phyloP scores from a whole-genome alignment of 106 monocot species.

The Hemerocallis citrina region DNA sequence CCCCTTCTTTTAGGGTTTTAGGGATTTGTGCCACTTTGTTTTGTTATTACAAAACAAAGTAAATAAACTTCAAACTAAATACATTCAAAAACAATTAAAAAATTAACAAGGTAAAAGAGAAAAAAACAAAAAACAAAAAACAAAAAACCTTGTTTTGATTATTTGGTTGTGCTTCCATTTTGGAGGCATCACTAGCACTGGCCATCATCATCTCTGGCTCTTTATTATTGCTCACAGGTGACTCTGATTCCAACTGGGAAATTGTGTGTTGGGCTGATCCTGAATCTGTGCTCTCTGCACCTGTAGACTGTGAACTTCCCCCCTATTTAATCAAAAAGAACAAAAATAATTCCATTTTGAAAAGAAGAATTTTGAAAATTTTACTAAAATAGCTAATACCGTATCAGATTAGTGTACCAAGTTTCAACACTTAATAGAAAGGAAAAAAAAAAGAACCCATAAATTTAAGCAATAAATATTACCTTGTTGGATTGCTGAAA shows the following conservation, averaged over 20 bases:
- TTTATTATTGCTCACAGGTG: constrained; percentile 37
- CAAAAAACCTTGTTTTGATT: constrained; percentile 24
- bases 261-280: constrained; percentile 61
- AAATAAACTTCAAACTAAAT: no score
- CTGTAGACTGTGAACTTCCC: constrained; percentile 55
- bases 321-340: constrained; percentile 7
- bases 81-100: no score
- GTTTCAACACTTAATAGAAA: constrained; percentile 2
- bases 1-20: constrained; percentile 8
- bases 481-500: constrained; percentile 39
- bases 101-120: no score
- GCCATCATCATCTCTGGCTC: constrained; percentile 28
- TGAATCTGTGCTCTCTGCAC: constrained; percentile 70
- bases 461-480: no score
- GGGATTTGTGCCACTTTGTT: constrained; percentile 1
- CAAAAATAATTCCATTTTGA: not conserved
- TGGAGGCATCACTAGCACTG: constrained; percentile 16
- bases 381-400: not conserved
- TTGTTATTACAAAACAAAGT: not conserved
- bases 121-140: not conserved
- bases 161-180: constrained; percentile 19
- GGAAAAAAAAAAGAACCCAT: constrained; percentile 7
- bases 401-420: no score
- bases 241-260: constrained; percentile 37
- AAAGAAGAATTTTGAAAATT: not conserved